Conservation (phyloP, 106 monocot genomes). For the Amphibolis antarctica region DNA sequence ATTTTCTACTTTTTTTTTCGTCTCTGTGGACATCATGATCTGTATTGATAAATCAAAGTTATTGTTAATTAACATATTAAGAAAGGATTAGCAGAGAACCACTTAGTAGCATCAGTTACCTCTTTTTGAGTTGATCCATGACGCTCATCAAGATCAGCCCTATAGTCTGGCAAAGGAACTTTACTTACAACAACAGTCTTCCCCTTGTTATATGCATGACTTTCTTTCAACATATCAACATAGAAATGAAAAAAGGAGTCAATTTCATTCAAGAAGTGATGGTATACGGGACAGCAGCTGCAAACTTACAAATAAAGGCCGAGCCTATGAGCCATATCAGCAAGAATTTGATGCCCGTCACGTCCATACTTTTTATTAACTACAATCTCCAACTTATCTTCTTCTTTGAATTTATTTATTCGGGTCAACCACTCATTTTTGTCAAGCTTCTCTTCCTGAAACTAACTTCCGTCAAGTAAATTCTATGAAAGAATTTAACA, state of each 20-base stretch:
- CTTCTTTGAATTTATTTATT: constrained; percentile 61
- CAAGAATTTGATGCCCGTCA: constrained; percentile 65
- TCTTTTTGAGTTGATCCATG: constrained; percentile 97
- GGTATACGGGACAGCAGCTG: no score
- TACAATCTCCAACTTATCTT: constrained; percentile 61
- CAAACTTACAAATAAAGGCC: constrained; percentile 84
- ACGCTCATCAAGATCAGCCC: constrained; percentile 93
- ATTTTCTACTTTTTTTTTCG: constrained; percentile 70
- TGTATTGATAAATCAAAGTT: constrained; percentile 15
- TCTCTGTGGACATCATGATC: constrained; percentile 92
- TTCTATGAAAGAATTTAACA: no score
- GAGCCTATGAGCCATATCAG: constrained; percentile 61
- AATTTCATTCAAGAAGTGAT: constrained; percentile 6
- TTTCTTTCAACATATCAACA: constrained; percentile 46
- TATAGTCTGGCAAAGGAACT: constrained; percentile 88
- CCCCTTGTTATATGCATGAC: constrained; percentile 92
- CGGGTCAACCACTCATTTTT: constrained; percentile 76
- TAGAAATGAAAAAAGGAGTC: constrained; percentile 8
- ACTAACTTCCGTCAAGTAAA: neutral
- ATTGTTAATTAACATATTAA: neutral
- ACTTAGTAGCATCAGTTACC: constrained; percentile 18
- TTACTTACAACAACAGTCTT: constrained; percentile 89
- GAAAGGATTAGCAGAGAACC: neutral
- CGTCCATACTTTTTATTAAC: constrained; percentile 76
- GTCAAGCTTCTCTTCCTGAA: constrained; percentile 84